Evolutionary conservation across 179 eudicot species (phyloP), one percentile per base, ranked within the genome.

Genomic region (Heliamphora pulchella): DNA sequence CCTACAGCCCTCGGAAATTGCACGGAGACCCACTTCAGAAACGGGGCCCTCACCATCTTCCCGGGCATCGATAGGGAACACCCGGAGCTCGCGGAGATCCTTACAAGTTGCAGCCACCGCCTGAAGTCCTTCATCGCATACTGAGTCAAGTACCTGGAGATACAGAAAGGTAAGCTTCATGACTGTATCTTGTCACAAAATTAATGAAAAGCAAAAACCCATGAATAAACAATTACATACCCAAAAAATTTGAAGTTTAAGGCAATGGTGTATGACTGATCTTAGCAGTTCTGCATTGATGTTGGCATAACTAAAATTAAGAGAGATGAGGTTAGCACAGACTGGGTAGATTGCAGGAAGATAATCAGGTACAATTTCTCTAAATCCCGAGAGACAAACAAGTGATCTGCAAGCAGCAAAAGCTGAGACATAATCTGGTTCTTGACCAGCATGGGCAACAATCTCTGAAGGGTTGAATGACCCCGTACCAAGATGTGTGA

Each of bases 401-500:
- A 93, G 84, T 5, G 91, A 91, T 81, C 75, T 89, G 85, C 95
- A 94, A 61, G 91, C 91, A 67, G 84, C 82, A 81, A 91, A 90
- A 8, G 92, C 96, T 70, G 89, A 87, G 78, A 68, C 78, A 79
- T 86, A 87, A 78, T 94, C 94, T 48, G 90, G 87, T 71, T 90
- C 91, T 48, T 84, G 88, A 70, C 90, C 91, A 54, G 78, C 83
- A 5, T 83, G 91, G 17, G 75, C 82, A 65, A 62, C 78, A 78
- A 17, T 72, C 46, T 91, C 93, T 8, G 79, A 72, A 43, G 89
- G 85, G 43, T 86, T 78, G 83, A 94, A 94, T n/a, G 98, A 90
- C 46, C 96, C 98, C n/a, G 98, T 94, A 43, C 98, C 98, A 8
- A 94, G 86, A 86, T 94, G 91, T 10, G 93, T 88, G 43, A 94